phyloP scores from a whole-genome alignment of 805 yeast genomes.

The Saitoella complicata region DNA sequence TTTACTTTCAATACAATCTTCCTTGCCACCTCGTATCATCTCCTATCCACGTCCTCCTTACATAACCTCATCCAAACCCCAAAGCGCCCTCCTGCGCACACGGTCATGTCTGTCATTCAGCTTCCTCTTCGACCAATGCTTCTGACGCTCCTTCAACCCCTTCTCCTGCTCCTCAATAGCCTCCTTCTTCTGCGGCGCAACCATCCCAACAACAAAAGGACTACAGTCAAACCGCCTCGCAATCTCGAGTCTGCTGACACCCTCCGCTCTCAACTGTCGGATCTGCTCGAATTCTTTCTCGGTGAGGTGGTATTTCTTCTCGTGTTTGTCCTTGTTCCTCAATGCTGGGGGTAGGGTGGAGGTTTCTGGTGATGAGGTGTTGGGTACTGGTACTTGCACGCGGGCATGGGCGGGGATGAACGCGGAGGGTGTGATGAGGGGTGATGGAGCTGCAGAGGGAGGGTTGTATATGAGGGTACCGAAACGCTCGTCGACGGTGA shows the following conservation, averaged over 20 bases:
- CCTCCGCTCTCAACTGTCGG: conserved; percentile 32
- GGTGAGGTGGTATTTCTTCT: conserved; percentile 37
- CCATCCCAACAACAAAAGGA: conserved; percentile 36
- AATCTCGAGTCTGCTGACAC: conserved; percentile 45
- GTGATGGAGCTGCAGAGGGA: conserved; percentile 48
- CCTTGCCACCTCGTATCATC: too few relatives aligned
- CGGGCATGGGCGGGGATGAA: conserved; percentile 50
- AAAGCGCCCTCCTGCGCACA: too few relatives aligned
- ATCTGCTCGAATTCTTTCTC: conserved; percentile 45
- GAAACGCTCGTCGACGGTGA: too few relatives aligned
- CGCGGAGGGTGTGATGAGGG: conserved; percentile 45
- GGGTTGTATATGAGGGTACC: conserved; percentile 33
- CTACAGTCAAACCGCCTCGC: conserved; percentile 44
- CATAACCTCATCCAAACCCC: too few relatives aligned
- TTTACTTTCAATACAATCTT: conserved; percentile 28
- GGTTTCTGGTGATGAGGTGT: conserved; percentile 7
- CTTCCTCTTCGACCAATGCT: too few relatives aligned
- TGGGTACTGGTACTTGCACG: conserved; percentile 10
- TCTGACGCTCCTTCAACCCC: conserved; percentile 33
- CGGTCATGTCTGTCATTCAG: too few relatives aligned
- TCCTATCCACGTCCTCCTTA: too few relatives aligned
- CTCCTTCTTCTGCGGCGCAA: conserved; percentile 30
- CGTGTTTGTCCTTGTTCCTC: conserved; percentile 16
- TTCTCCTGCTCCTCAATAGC: conserved; percentile 31
- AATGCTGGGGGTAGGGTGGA: conserved; percentile 24